Evolutionary conservation across 73 alveolate genomes (phyloP).

Genomic region (Strombidium stylifer): DNA sequence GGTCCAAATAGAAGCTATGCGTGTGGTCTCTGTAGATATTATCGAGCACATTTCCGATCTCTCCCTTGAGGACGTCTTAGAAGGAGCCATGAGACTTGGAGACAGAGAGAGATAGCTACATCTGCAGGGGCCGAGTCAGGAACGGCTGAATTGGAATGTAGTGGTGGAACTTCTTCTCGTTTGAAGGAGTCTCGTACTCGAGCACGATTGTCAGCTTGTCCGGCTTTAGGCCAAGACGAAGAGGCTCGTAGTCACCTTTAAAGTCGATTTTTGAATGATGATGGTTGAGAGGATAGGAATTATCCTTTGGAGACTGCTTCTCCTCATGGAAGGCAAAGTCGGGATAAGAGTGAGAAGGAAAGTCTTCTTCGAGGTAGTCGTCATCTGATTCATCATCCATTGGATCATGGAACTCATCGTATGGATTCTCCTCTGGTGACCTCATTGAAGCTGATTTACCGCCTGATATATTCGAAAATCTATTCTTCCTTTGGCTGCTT

Average conservation of each 20-base stretch:
- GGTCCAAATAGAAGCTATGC: no score
- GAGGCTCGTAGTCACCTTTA: slow-evolving; percentile 11
- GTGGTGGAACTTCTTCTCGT: slow-evolving; percentile 9
- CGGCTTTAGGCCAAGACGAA: slow-evolving; percentile 17
- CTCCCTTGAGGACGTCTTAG: slow-evolving; percentile 2
- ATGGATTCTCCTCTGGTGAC: no score
- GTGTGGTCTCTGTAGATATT: background rate
- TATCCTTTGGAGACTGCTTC: no score
- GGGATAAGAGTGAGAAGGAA: no score
- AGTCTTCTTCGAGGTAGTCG: no score
- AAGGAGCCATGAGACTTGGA: background rate
- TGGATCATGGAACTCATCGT: no score
- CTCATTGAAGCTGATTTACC: no score
- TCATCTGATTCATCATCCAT: no score
- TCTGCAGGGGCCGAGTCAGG: slow-evolving; percentile 11
- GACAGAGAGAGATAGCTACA: background rate
- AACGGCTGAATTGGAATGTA: slow-evolving; percentile 4
- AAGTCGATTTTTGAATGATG: background rate
- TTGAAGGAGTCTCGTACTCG: slow-evolving; percentile 17
- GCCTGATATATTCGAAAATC: no score
- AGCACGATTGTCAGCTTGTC: slow-evolving; percentile 7
- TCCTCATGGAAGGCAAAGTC: no score
- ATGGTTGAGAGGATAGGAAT: no score
- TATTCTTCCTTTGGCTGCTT: no score
- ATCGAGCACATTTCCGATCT: background rate